These are phyloP conservation scores for Aspergillus intermedius DNA, from an alignment of 2,329 filamentous ascomycete species.

Conservation along the genomic window DNA sequence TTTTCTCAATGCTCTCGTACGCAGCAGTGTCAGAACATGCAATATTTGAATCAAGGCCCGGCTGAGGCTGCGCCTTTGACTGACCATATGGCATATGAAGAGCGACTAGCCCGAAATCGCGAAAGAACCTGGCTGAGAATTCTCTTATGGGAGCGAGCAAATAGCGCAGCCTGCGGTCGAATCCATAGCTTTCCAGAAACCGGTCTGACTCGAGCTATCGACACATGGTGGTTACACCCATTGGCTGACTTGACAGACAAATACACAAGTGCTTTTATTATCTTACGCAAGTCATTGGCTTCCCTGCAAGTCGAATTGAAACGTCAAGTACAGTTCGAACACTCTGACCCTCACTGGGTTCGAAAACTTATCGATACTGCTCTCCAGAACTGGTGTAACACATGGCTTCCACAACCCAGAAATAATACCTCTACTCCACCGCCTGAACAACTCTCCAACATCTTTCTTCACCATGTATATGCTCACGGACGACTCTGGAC, in stretches of 20 bases:
- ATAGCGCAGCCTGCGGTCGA: conserved; percentile 22
- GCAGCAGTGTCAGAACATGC: no score
- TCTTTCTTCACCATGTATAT: conserved; percentile 22
- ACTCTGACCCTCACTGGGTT: conserved; percentile 19
- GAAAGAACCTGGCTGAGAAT: conserved; percentile 28
- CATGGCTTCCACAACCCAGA: conserved; percentile 13
- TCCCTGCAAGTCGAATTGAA: conserved; percentile 14
- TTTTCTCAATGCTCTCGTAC: no score
- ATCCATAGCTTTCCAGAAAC: conserved; percentile 23
- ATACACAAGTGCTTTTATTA: conserved; percentile 24
- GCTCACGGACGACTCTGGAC: conserved; percentile 23
- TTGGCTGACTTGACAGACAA: conserved; percentile 22
- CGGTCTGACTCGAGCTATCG: conserved; percentile 17
- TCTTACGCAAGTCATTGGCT: conserved; percentile 15
- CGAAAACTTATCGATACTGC: conserved; percentile 15
- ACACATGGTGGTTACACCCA: conserved; percentile 23
- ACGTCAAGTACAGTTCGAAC: conserved; percentile 5
- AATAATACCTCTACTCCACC: not conserved
- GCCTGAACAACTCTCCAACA: conserved; percentile 10
- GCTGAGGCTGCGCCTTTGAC: not conserved
- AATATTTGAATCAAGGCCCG: no score
- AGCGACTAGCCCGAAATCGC: conserved; percentile 18
- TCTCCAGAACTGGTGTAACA: conserved; percentile 16
- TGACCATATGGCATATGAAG: conserved; percentile 1
- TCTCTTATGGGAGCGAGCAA: conserved; percentile 25